Evolutionary conservation across 2,329 filamentous ascomycete genomes (phyloP).

Genomic region (Epichloe bromicola): DNA sequence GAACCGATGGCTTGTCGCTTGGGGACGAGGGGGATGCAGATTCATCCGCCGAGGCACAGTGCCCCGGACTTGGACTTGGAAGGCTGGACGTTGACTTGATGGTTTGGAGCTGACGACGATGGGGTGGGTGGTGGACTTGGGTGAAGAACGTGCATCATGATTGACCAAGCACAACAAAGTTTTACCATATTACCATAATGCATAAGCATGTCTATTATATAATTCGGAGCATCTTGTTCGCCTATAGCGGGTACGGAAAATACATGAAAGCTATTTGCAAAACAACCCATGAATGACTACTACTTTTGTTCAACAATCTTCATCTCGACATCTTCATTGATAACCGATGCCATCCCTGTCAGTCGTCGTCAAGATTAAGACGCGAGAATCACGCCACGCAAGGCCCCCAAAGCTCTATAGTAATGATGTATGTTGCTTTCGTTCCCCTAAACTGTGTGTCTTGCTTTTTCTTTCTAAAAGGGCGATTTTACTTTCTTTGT

Average conservation of each 20-base stretch:
- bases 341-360: constrained; percentile 9
- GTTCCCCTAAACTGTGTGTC: background rate
- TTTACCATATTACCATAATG: background rate
- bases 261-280: background rate
- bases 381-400: background rate
- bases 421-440: background rate
- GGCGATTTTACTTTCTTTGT: background rate
- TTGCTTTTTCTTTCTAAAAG: background rate
- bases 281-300: background rate
- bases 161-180: background rate
- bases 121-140: too few species aligned
- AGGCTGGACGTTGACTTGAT: background rate
- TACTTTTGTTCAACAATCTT: background rate
- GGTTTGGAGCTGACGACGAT: too few species aligned
- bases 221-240: background rate
- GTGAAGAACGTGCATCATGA: too few species aligned
- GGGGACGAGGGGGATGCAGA: background rate
- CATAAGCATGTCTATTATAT: constrained; percentile 3
- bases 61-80: too few species aligned
- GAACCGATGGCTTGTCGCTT: background rate
- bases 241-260: background rate
- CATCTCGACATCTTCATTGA: constrained; percentile 1
- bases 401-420: constrained; percentile 1
- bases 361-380: constrained; percentile 5
- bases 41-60: background rate